These are phyloP conservation scores for Creolimax fragrantissima DNA, from an alignment of 78 protist genomes.

Conservation along the genomic window DNA sequence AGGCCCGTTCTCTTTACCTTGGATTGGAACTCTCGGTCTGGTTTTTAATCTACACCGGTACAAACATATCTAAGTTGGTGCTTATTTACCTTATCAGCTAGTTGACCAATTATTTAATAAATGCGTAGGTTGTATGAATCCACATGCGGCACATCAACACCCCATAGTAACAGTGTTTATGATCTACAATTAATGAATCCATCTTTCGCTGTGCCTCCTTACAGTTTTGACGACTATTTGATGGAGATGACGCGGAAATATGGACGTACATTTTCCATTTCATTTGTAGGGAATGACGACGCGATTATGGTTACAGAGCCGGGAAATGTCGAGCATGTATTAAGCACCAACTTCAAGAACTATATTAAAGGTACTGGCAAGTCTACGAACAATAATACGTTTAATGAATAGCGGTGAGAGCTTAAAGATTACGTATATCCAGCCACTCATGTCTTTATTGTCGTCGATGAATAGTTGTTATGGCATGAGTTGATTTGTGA, in stretches of 20 bases:
- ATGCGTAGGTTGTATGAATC: too few relatives aligned
- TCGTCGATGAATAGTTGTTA: not conserved
- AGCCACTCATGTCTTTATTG: not conserved
- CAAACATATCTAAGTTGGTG: too few relatives aligned
- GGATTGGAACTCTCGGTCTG: too few relatives aligned
- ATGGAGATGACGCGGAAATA: not conserved
- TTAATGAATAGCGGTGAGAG: not conserved
- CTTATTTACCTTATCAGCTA: too few relatives aligned
- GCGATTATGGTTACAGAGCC: not conserved
- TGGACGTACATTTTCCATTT: not conserved
- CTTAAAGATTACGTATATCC: not conserved
- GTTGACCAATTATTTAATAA: too few relatives aligned
- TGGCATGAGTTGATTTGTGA: not conserved
- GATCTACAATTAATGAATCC: too few relatives aligned
- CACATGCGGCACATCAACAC: too few relatives aligned
- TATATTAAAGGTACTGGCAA: not conserved
- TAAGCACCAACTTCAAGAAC: not conserved
- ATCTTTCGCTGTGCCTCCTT: too few relatives aligned
- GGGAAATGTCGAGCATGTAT: not conserved
- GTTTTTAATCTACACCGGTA: too few relatives aligned
- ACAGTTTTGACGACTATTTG: not conserved
- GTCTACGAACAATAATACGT: not conserved
- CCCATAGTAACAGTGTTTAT: too few relatives aligned
- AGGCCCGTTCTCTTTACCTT: too few relatives aligned
- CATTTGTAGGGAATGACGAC: not conserved